Conservation (phyloP, 805 yeast species). For the Torulaspora indica region DNA sequence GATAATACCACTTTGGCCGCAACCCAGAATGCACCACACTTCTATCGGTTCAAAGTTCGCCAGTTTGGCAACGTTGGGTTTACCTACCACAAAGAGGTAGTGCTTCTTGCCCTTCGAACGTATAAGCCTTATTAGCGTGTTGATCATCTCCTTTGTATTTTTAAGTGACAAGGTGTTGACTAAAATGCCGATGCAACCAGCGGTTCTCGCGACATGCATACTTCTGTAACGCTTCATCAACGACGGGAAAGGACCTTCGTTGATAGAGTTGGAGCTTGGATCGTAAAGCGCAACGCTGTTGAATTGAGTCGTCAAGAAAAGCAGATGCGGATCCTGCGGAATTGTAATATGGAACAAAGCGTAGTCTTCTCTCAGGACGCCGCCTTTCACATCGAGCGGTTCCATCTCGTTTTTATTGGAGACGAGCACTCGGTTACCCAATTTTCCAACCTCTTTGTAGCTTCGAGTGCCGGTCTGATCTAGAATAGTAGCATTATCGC, state of each 20-base stretch:
- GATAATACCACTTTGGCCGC: conserved; percentile 89
- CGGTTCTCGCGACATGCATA: conserved; percentile 85
- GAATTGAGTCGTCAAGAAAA: conserved; percentile 72
- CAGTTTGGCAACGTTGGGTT: conserved; percentile 93
- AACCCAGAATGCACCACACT: conserved; percentile 91
- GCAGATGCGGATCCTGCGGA: conserved; percentile 75
- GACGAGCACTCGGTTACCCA: conserved; percentile 33
- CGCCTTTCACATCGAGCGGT: conserved; percentile 12
- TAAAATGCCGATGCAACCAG: conserved; percentile 86
- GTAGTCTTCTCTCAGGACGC: conserved; percentile 41
- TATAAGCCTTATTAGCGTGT: conserved; percentile 55
- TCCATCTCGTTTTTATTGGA: conserved; percentile 28
- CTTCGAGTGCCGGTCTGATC: not conserved
- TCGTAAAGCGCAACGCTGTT: conserved; percentile 48
- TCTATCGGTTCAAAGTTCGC: conserved; percentile 96
- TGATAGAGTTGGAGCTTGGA: conserved; percentile 33
- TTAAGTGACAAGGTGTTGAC: conserved; percentile 83
- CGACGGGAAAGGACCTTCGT: conserved; percentile 66
- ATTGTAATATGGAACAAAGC: conserved; percentile 62
- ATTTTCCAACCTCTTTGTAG: conserved; percentile 27
- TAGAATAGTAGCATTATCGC: conserved; percentile 39
- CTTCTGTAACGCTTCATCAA: conserved; percentile 76
- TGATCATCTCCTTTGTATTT: conserved; percentile 65
- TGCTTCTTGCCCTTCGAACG: conserved; percentile 80
- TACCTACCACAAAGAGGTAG: conserved; percentile 93